Base-by-base conservation (phyloP, 1,284 basidiomycete species). In the Sphagnurus paluster region DNA sequence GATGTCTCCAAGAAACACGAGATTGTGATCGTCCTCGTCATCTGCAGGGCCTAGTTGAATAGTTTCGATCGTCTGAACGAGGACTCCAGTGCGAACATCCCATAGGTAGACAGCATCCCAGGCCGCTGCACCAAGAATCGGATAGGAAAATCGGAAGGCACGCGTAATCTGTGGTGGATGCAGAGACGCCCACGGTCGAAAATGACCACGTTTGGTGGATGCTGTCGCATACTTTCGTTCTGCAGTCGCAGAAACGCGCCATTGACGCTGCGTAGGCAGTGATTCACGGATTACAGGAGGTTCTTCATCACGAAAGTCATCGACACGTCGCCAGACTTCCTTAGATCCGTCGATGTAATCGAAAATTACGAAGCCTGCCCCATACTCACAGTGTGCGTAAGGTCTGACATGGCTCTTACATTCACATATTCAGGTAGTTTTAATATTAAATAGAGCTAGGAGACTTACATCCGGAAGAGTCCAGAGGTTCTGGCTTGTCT, bases 361-460 rank as follows among this genome's bases (percentile, higher is more conserved):
- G 58, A 88, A 87, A 39, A 89, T 65, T 38, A 89, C 65, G 58
- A 76, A 88, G 6, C 87, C 87, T 26, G 76, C 67, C n/a, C 71
- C 78, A 54, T 88, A 90, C 61, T 90, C 88, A 56, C 80, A 77
- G 58, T 90, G 88, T 0, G 86, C 85, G 44, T 71, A 77, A 4
- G 56, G 55, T n/a, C 74, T 72, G 14, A 80, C 76, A 58, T 83
- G 75, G 9, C 53, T 58, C 81, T 86, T 52, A 16, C 30, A 33
- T 9, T 28, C 9, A 5, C 21, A 25, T 6, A 42, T 17, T n/a
- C 32, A 38, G n/a, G n/a, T n/a, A 25, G 20, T 28, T 25, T 9
- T 11, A 34, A 26, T 20, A 34, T 16, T 2, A 28, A 44, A n/a
- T n/a, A n/a, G n/a, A n/a, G n/a, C n/a, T n/a, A n/a, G n/a, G n/a